Evolutionary conservation across 306 rosid genomes (phyloP).

Genomic region (Cicer cuneatum): DNA sequence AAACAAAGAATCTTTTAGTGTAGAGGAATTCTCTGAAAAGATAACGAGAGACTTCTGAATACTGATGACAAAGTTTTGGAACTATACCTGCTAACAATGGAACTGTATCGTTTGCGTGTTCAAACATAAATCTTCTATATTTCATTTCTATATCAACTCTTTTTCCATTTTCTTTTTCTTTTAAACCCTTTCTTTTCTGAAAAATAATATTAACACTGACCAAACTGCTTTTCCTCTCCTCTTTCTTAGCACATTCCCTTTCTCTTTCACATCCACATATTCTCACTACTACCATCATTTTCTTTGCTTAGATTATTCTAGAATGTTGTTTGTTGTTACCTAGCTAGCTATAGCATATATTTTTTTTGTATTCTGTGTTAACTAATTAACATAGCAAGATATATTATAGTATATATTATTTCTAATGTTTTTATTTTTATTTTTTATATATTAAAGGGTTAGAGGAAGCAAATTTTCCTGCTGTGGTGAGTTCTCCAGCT

Average conservation of each 20-base stretch:
- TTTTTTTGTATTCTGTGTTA: slow-evolving; percentile 2
- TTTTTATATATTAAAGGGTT: slow-evolving; percentile 47
- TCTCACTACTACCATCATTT: slow-evolving; percentile 22
- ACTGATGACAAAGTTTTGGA: slow-evolving; percentile 54
- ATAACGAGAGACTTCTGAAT: not conserved
- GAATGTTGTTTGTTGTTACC: not conserved
- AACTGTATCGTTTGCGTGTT: slow-evolving; percentile 69
- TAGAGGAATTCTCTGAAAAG: slow-evolving; percentile 54
- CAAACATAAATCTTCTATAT: slow-evolving; percentile 33
- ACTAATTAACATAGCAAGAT: not conserved
- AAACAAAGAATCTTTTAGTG: slow-evolving; percentile 38
- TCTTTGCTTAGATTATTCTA: slow-evolving; percentile 1
- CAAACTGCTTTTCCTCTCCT: slow-evolving; percentile 48
- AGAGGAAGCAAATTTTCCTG: slow-evolving; percentile 73
- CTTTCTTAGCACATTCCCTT: slow-evolving; percentile 45
- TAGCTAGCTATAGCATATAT: not conserved
- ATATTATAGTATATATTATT: not conserved
- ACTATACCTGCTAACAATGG: slow-evolving; percentile 41
- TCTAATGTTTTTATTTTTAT: slow-evolving; percentile 3
- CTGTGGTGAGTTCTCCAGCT: slow-evolving; percentile 69
- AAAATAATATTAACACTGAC: slow-evolving; percentile 50
- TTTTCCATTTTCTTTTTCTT: slow-evolving; percentile 27
- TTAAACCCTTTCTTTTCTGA: slow-evolving; percentile 30
- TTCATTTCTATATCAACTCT: slow-evolving; percentile 38
- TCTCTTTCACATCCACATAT: slow-evolving; percentile 37